A percentile compares a stretch with the other conserved stretches of the same genome.
These are phyloP conservation scores for Thelephora aurantiotincta DNA, from an alignment of 768 basidiomycete species.

Conservation along the genomic window DNA sequence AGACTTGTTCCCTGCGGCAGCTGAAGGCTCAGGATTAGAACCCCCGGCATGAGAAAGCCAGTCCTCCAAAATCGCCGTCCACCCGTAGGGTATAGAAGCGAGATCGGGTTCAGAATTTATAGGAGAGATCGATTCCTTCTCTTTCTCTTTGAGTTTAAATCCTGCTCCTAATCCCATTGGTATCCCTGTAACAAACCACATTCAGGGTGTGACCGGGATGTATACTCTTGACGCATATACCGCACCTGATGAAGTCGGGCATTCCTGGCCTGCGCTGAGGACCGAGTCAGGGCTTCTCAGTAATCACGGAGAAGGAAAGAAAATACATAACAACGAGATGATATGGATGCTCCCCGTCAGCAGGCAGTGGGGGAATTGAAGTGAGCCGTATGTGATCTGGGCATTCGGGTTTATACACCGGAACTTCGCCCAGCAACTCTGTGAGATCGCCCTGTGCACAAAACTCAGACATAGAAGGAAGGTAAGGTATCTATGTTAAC, in stretches of 20 bases:
- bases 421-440: constrained; percentile 54
- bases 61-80: constrained; percentile 66
- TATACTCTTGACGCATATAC: too few species aligned
- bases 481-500: constrained; percentile 17
- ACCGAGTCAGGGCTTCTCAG: constrained; percentile 13
- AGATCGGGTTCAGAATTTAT: constrained; percentile 19
- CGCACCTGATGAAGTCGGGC: constrained; percentile 62
- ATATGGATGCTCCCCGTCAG: constrained; percentile 50
- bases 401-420: constrained; percentile 20
- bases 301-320: constrained; percentile 5
- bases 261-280: constrained; percentile 60
- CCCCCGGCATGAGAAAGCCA: constrained; percentile 39
- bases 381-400: constrained; percentile 12
- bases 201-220: too few species aligned
- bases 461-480: not conserved
- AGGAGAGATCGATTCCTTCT: constrained; percentile 25
- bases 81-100: constrained; percentile 28
- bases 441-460: constrained; percentile 48
- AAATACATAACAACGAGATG: constrained; percentile 62
- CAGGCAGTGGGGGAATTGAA: constrained; percentile 31
- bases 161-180: constrained; percentile 71
- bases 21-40: constrained; percentile 6
- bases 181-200: constrained; percentile 30
- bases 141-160: constrained; percentile 51
- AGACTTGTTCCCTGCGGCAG: constrained; percentile 3